These are phyloP conservation scores for Panellus pusillus DNA, from an alignment of 768 basidiomycete species.

Conservation along the genomic window DNA sequence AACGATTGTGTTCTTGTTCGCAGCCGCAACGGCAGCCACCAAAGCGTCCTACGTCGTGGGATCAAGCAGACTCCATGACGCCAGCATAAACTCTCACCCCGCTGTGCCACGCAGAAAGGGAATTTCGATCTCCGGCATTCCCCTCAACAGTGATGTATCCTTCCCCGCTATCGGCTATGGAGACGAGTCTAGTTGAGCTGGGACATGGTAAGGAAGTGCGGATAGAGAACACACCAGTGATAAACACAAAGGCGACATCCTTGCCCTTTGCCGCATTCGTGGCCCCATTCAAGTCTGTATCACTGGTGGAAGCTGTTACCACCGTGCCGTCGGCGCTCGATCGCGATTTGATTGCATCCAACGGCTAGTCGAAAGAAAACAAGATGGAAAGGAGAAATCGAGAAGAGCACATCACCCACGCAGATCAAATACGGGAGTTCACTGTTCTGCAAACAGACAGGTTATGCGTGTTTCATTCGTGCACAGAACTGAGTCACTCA, in stretches of 20 bases:
- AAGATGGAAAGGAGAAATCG: neutral
- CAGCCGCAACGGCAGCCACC: slow-evolving; percentile 50
- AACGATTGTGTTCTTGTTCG: slow-evolving; percentile 63
- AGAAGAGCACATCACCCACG: slow-evolving; percentile 29
- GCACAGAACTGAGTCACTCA: slow-evolving; percentile 44
- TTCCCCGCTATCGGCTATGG: slow-evolving; percentile 30
- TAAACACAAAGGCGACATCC: slow-evolving; percentile 53
- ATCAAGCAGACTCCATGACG: neutral
- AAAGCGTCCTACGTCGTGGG: slow-evolving; percentile 38
- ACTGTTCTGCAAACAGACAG: slow-evolving; percentile 29
- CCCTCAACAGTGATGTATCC: slow-evolving; percentile 46
- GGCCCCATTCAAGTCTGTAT: slow-evolving; percentile 49
- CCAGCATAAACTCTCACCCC: slow-evolving; percentile 33
- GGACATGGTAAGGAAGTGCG: neutral
- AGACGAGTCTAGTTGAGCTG: neutral
- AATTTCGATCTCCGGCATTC: slow-evolving; percentile 55
- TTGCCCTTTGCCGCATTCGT: slow-evolving; percentile 43
- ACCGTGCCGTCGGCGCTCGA: slow-evolving; percentile 39
- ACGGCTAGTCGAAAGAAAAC: slow-evolving; percentile 29
- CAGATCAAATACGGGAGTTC: slow-evolving; percentile 49
- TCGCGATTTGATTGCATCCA: slow-evolving; percentile 45
- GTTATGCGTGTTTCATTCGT: neutral
- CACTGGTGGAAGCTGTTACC: slow-evolving; percentile 47
- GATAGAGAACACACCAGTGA: slow-evolving; percentile 37
- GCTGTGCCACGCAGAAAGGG: slow-evolving; percentile 50